Evolutionary conservation across 169 alveolate species (phyloP).

Genomic region (Eimeria maxima): DNA sequence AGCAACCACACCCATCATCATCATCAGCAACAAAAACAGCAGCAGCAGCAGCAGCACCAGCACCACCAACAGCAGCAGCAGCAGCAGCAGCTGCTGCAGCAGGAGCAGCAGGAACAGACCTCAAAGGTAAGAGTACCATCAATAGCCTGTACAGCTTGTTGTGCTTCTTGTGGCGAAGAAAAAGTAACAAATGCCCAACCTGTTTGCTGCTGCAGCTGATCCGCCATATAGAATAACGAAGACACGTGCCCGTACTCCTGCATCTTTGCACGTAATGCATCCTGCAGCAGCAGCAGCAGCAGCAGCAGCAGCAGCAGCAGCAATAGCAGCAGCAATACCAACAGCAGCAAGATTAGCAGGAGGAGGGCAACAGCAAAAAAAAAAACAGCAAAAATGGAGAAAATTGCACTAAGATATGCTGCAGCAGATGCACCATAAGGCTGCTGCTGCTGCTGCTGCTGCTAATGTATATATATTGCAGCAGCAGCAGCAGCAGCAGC

Average conservation of each 20-base stretch:
- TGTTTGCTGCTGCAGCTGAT: constrained; percentile 62
- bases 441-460: too few species aligned
- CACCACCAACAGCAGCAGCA: too few species aligned
- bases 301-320: constrained; percentile 44
- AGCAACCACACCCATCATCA: not conserved
- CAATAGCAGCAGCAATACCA: constrained; percentile 1
- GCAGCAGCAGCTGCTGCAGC: constrained; percentile 47
- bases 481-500: constrained; percentile 4
- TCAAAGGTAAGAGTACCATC: constrained; percentile 19
- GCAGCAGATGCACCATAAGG: too few species aligned
- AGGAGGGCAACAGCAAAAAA: not conserved
- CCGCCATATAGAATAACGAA: constrained; percentile 68
- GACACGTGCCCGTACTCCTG: constrained; percentile 64
- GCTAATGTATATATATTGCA: not conserved
- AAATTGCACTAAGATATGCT: not conserved
- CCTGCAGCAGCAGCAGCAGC: constrained; percentile 76
- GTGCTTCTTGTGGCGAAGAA: constrained; percentile 55
- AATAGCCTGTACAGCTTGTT: constrained; percentile 52
- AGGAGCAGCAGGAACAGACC: constrained; percentile 36
- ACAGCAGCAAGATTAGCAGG: not conserved
- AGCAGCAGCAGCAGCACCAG: too few species aligned
- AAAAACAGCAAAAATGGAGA: not conserved
- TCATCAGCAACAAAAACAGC: too few species aligned
- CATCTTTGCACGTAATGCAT: constrained; percentile 54
- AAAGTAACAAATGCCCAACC: constrained; percentile 81